Evolutionary conservation across 768 basidiomycete species (phyloP).

Genomic region (Podaxis carcinomalis): DNA sequence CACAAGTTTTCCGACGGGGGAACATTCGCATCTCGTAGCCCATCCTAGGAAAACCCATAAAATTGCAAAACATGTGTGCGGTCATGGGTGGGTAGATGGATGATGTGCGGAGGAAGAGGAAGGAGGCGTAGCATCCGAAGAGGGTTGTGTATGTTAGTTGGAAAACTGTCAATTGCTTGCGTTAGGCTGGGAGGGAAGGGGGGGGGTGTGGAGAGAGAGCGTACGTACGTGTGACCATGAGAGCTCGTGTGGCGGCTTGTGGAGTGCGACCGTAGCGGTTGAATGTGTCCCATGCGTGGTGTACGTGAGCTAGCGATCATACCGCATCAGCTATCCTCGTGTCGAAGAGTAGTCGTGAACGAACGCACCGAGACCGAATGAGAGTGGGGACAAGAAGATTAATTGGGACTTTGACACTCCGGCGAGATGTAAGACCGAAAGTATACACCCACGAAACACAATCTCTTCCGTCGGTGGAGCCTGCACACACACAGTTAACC

Average conservation of each 20-base stretch:
- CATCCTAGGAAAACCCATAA: constrained; percentile 86
- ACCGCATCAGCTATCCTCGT: not conserved
- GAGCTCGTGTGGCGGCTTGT: constrained; percentile 61
- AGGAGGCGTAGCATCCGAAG: constrained; percentile 87
- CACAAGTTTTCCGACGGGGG: constrained; percentile 48
- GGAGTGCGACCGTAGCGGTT: constrained; percentile 65
- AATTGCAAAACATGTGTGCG: constrained; percentile 90
- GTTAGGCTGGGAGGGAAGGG: no score
- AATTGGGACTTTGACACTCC: constrained; percentile 51
- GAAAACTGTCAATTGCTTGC: constrained; percentile 52
- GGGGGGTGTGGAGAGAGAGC: no score
- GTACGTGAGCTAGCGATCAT: constrained; percentile 69
- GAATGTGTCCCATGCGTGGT: constrained; percentile 89
- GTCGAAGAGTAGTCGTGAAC: constrained; percentile 18
- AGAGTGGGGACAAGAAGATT: constrained; percentile 78
- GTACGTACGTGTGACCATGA: constrained; percentile 53
- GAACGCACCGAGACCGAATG: constrained; percentile 80
- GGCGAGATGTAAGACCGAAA: constrained; percentile 68
- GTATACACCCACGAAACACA: constrained; percentile 83
- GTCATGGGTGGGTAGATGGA: constrained; percentile 74
- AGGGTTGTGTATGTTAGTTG: constrained; percentile 89
- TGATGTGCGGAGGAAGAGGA: constrained; percentile 81
- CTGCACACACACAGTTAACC: constrained; percentile 32
- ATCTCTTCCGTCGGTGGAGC: constrained; percentile 91
- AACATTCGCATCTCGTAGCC: constrained; percentile 48